Conservation (phyloP, 2,329 filamentous ascomycete genomes). For the Venturia carpophila region DNA sequence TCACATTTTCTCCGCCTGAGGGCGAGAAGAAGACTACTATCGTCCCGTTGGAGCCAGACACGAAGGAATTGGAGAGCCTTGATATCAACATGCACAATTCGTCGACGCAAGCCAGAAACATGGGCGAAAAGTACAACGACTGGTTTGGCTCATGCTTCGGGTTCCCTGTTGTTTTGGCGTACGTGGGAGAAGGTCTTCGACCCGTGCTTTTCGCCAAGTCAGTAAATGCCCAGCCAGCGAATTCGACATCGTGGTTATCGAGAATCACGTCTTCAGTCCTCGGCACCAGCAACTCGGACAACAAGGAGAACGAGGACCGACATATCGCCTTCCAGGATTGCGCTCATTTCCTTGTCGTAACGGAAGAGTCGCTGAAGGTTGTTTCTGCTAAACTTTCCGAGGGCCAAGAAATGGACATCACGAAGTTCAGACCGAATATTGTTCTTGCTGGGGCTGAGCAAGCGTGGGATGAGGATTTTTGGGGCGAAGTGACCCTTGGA, state of each 20-base stretch:
- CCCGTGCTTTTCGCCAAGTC: slow-evolving; percentile 29
- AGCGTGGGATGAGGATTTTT: slow-evolving; percentile 41
- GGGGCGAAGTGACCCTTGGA: slow-evolving; percentile 34
- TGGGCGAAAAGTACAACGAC: slow-evolving; percentile 34
- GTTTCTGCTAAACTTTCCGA: slow-evolving; percentile 43
- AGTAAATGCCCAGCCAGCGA: slow-evolving; percentile 19
- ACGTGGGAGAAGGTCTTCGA: slow-evolving; percentile 37
- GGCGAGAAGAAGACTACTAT: slow-evolving; percentile 23
- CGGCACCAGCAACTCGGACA: slow-evolving; percentile 21
- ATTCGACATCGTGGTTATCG: slow-evolving; percentile 28
- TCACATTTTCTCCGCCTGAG: slow-evolving; percentile 34
- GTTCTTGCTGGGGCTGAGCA: slow-evolving; percentile 35
- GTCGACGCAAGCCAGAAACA: slow-evolving; percentile 36
- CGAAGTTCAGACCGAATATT: slow-evolving; percentile 42
- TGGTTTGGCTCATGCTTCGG: slow-evolving; percentile 41
- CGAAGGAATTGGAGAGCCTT: slow-evolving; percentile 29
- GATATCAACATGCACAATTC: slow-evolving; percentile 39
- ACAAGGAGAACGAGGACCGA: not conserved
- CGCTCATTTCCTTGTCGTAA: slow-evolving; percentile 67
- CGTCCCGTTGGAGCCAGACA: slow-evolving; percentile 36
- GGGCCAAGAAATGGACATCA: slow-evolving; percentile 36
- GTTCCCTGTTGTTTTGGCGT: slow-evolving; percentile 36
- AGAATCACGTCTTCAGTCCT: slow-evolving; percentile 17
- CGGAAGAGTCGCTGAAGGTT: slow-evolving; percentile 59
- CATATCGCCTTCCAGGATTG: slow-evolving; percentile 63